Evolutionary conservation across 2,329 filamentous ascomycete genomes (phyloP).

Genomic region (Neonectria punicea): DNA sequence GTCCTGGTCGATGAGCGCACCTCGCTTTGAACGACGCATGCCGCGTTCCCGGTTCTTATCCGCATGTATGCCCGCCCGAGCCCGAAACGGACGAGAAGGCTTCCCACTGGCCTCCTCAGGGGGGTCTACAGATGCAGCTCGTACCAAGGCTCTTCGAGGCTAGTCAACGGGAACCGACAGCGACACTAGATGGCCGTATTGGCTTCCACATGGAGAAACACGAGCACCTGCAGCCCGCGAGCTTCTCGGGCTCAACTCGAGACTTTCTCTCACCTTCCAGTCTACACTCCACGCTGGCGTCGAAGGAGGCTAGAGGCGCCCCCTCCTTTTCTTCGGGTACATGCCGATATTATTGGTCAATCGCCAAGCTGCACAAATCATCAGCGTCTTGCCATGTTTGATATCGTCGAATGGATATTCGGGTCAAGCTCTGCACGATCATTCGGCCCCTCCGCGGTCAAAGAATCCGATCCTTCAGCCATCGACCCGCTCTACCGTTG

Average conservation of each 20-base stretch:
- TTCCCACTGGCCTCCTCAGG: conserved; percentile 21
- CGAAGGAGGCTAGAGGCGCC: conserved; percentile 32
- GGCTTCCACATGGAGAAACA: conserved; percentile 36
- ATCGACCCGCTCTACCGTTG: conserved; percentile 24
- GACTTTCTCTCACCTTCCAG: conserved; percentile 25
- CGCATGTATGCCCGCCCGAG: conserved; percentile 17
- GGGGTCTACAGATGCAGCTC: conserved; percentile 28
- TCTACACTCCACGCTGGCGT: conserved; percentile 27
- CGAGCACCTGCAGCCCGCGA: conserved; percentile 34
- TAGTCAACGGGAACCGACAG: conserved; percentile 37
- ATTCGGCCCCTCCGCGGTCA: conserved; percentile 30
- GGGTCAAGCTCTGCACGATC: conserved; percentile 30
- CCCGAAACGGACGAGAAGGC: conserved; percentile 23
- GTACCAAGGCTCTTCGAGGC: conserved; percentile 24
- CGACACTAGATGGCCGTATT: conserved; percentile 31
- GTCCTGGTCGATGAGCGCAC: conserved; percentile 21
- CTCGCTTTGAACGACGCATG: conserved; percentile 29
- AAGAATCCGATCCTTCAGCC: conserved; percentile 25
- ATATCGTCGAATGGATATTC: conserved; percentile 12
- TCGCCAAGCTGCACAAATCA: conserved; percentile 34
- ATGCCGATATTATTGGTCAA: conserved; percentile 43
- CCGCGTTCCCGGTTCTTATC: conserved; percentile 21
- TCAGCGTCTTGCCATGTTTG: conserved; percentile 28
- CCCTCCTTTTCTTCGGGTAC: conserved; percentile 45
- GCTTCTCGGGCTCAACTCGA: conserved; percentile 32